These are phyloP conservation scores for Nidula niveotomentosa DNA, from an alignment of 1,284 basidiomycete genomes.

Conservation along the genomic window DNA sequence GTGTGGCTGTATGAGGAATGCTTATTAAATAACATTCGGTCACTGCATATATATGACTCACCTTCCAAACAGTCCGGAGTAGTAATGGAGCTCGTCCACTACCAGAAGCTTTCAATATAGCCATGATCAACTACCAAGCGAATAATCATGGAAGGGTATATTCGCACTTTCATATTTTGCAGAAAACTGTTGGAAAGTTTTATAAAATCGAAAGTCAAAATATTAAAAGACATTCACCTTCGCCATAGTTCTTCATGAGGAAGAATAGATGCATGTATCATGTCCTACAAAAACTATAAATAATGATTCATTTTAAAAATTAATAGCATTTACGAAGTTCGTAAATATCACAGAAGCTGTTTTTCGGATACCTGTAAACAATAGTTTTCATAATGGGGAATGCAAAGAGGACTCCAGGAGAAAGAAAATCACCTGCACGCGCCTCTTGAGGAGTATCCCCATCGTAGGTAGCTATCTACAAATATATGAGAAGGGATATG, in stretches of 20 bases:
- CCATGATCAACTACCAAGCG: neutral
- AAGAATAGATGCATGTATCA: slow-evolving; percentile 83
- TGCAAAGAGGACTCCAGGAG: neutral
- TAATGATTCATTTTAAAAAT: neutral
- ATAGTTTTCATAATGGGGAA: slow-evolving; percentile 1
- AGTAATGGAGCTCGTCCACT: slow-evolving; percentile 87
- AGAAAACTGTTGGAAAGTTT: slow-evolving; percentile 53
- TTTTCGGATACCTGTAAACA: slow-evolving; percentile 55
- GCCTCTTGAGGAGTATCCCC: slow-evolving; percentile 81
- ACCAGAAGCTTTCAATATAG: slow-evolving; percentile 55
- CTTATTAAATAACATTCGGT: no score
- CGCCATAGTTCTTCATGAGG: slow-evolving; percentile 88
- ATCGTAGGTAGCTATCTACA: slow-evolving; percentile 78
- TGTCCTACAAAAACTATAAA: slow-evolving; percentile 56
- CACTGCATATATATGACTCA: slow-evolving; percentile 17
- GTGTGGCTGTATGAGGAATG: neutral
- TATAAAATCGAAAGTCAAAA: neutral
- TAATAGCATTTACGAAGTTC: slow-evolving; percentile 58
- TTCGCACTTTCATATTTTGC: slow-evolving; percentile 60
- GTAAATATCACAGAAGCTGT: slow-evolving; percentile 73
- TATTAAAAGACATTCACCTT: slow-evolving; percentile 37
- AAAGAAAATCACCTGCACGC: slow-evolving; percentile 43
- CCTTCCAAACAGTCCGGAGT: slow-evolving; percentile 74
- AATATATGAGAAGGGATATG: slow-evolving; percentile 34
- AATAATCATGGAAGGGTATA: neutral